phyloP scores from a whole-genome alignment of 2,329 filamentous ascomycete species.

The Diaporthe eres region DNA sequence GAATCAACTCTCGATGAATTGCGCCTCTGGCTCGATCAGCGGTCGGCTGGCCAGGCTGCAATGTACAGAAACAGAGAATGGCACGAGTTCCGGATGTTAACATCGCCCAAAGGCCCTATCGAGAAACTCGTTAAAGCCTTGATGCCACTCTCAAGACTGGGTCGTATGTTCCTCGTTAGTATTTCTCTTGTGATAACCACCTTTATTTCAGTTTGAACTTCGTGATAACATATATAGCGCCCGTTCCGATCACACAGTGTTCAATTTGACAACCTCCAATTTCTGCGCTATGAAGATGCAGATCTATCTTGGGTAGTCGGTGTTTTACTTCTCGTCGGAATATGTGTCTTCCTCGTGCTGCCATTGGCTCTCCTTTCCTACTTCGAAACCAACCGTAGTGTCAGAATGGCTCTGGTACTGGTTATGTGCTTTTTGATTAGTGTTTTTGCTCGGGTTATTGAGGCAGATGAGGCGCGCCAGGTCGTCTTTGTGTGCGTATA shows the following conservation, averaged over 20 bases:
- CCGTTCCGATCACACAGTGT: neutral
- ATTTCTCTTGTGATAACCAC: neutral
- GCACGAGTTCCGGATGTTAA: slow-evolving; percentile 9
- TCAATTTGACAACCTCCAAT: neutral
- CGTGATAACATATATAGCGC: neutral
- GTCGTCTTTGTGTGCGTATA: neutral
- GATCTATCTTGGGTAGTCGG: neutral
- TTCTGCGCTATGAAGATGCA: slow-evolving; percentile 3
- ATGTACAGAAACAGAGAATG: neutral
- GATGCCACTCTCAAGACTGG: slow-evolving; percentile 5
- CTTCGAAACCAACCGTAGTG: neutral
- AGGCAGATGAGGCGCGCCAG: neutral
- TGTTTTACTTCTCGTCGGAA: neutral
- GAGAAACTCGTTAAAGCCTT: slow-evolving; percentile 5
- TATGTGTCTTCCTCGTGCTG: slow-evolving; percentile 25
- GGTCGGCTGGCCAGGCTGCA: neutral
- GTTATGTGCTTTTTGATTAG: slow-evolving; percentile 29
- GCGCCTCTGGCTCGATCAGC: neutral
- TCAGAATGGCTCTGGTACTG: neutral
- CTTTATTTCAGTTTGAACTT: neutral
- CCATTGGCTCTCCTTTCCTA: slow-evolving; percentile 26
- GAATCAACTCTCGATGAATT: neutral
- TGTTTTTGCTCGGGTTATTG: slow-evolving; percentile 12
- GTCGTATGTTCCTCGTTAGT: slow-evolving; percentile 12
- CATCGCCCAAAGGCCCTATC: slow-evolving; percentile 1